Evolutionary conservation across 2,329 filamentous ascomycete genomes (phyloP), one percentile per base, ranked within the genome.

Genomic region (Thyridium curvatum): DNA sequence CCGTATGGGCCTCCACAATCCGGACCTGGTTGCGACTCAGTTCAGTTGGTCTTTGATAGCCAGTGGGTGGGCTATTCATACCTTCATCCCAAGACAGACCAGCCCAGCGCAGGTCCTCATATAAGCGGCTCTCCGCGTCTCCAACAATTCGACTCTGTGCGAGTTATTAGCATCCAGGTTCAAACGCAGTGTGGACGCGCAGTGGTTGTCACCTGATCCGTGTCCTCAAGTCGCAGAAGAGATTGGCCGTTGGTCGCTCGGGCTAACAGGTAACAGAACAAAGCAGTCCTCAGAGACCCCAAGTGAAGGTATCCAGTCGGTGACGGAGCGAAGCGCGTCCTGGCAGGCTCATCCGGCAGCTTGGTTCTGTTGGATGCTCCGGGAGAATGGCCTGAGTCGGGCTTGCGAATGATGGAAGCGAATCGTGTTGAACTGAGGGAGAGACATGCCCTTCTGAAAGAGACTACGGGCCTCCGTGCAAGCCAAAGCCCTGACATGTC

Each of bases 251-350:
- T 82, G 0, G 93, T 95, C 3, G 84, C 79, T 53, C 82, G 86
- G 1, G 93, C 90, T n/a, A 94, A 72, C 4, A 98, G 68, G 50
- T 91, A 96, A 54, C 95, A 97, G 68, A 89, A 97, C n/a, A 98
- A 64, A 0, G 94, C 94, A 1, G 93, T 98, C 42, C 93, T 75
- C 29, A 98, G 62, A 1, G 90, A 95, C 4, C 93, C 93, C 12
- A 98, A 71, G 62, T 98, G 93, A 17, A 98, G 72, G 52, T 91
- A 90, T 2, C 93, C 93, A 0, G 93, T 98, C 0, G 93, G 93
- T 2, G 93, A 97, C 1, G 93, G 93, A 1, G 94, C 93, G 61
- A 98, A 98, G 34, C 93, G 82, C 14, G 93, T 87, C 58, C 87
- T 72, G 42, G 79, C 79, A 34, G 85, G 84, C 7, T 56, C 61